Evolutionary conservation across 345 rosid genomes (phyloP), one percentile per base, ranked within the genome.

Genomic region (Arabidopsis arenosa): DNA sequence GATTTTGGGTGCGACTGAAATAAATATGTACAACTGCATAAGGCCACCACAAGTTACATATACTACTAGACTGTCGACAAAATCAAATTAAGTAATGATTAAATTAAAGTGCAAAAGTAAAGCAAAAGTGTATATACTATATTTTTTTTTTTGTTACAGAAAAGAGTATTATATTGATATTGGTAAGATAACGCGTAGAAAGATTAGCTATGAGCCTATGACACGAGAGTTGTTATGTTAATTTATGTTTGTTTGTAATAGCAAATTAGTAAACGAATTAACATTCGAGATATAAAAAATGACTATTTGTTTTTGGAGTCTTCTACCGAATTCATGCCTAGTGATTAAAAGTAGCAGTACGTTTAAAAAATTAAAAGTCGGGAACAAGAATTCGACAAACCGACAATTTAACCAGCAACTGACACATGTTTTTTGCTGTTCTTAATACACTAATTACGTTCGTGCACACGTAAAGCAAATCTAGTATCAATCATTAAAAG

Each of bases 361-460:
- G 17, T 5, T 23, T 33, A 45, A 2, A 30, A 47, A 61, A 0
- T 67, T 30, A 39, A 64, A 72, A 40, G 33, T 58, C 5, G 55
- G 77, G 62, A 72, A 72, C 73, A 66, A 55, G 72, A 79, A 32
- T 10, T 79, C 72, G 76, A 75, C 75, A 80, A 63, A 82, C 90
- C 93, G 90, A 87, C 94, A 84, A 76, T 70, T 76, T 68, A 79
- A 58, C 82, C 75, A 83, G 70, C 81, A 78, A 5, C 36, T 52
- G 94, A 84, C 96, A 82, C 79, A 43, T 84, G 92, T 85, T 85
- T 72, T 67, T 77, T 26, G 84, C 49, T 60, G 14, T 62, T 74
- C 70, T 52, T 75, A 63, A 53, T 65, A 66, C 60, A 71, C 68
- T 72, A 63, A 80, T 81, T 76, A 83, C 80, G 87, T 84, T 81